Evolutionary conservation across 768 basidiomycete species (phyloP).

Genomic region (Suillus paluster): DNA sequence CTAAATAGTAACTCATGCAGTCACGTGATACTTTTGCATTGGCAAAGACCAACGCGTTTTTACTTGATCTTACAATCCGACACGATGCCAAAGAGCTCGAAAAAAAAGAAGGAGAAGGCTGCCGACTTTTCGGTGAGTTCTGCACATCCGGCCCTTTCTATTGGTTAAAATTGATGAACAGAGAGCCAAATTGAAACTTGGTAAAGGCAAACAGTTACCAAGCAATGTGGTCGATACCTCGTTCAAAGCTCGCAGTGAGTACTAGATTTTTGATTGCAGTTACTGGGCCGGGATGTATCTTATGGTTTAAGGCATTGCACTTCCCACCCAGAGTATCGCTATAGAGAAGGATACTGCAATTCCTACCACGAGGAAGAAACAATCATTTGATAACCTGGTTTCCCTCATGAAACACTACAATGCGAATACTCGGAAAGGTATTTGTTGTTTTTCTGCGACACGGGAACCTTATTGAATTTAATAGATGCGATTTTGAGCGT

Average conservation of each 20-base stretch:
- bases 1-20: neutral
- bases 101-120: constrained; percentile 85
- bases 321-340: constrained; percentile 83
- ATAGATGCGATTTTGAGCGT: constrained; percentile 77
- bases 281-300: neutral
- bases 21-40: constrained; percentile 7
- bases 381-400: constrained; percentile 78
- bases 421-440: constrained; percentile 74
- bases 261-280: neutral
- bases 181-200: constrained; percentile 97
- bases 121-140: constrained; percentile 80
- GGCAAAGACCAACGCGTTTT: neutral
- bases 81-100: constrained; percentile 82
- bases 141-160: constrained; percentile 3
- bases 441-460: constrained; percentile 1
- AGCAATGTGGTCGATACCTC: constrained; percentile 93
- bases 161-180: constrained; percentile 34
- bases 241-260: constrained; percentile 91
- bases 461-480: neutral
- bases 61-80: neutral
- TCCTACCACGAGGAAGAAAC: constrained; percentile 78
- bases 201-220: constrained; percentile 86
- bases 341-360: constrained; percentile 54
- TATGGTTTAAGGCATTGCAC: constrained; percentile 70
- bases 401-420: constrained; percentile 85